Evolutionary conservation across 768 basidiomycete genomes (phyloP), one percentile per base, ranked within the genome.

Genomic region (Auricularia sp.): DNA sequence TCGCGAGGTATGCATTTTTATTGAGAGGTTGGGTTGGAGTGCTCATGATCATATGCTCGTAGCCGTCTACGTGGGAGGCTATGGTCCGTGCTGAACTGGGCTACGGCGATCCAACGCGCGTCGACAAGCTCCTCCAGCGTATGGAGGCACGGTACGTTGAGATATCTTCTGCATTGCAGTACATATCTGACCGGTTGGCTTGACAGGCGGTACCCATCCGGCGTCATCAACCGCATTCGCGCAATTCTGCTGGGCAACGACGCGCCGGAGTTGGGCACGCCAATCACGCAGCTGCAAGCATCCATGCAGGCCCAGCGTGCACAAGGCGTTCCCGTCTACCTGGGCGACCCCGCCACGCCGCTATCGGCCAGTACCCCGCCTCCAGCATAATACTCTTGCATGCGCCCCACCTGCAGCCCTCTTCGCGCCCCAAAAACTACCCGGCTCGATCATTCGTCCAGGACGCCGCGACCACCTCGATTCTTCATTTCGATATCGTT

Each of bases 51-150:
- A 29, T 29, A 29, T 36, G 63, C 63, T 65, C 2, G 29, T 70
- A 92, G 87, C 93, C 92, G 13, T 93, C 90, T 47, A 95, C 93
- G 0, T 96, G 91, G 88, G 97, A 98, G 72, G 86, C 85, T 3
- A 98, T 99, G 94, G 85, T 99, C 68, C 84, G 92, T 14, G 91
- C 90, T 1, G 97, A 99, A 73, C 80, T 98, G 11, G 86, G 86
- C 21, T 83, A 81, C 62, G 91, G 91, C 13, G 83, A 92, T 69
- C 83, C 85, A 13, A 82, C 86, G 58, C 80, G 80, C 11, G 96
- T 95, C 0, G 59, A 84, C 3, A 82, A 79, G 2, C 78, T 98
- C 0, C 78, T 95, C 36, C 81, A 85, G 64, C 82, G 92, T 58
- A 76, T 94, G 69, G 85, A 84, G 74, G 81, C 85, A 70, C 83